Base-by-base conservation (phyloP, 2,329 filamentous ascomycete genomes). In the Aspergillus fructus region DNA sequence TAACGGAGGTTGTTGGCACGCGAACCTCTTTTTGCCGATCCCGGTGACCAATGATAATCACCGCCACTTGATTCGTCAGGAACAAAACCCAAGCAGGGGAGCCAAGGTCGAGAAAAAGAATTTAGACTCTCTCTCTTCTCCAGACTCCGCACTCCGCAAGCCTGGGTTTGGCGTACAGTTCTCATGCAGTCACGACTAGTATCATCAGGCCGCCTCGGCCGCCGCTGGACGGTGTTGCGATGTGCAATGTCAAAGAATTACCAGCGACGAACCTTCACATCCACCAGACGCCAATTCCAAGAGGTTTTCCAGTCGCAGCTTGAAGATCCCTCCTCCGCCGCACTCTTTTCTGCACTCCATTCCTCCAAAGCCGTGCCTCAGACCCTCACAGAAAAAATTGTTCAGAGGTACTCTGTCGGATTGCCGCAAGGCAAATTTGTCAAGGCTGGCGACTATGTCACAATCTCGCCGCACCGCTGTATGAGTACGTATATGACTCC, bases 341-440 rank as follows among this genome's bases (percentile, higher is more conserved):
- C 91, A 59, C 84, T 96, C 61, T 85, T 96, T 62, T 86, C 89
- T 41, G 87, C 90, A 34, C 83, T 88, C 68, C 89, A 90, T 74
- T 83, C 84, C 8, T 66, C 79, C 73, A 62, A 63, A 42, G 61
- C 64, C 40, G 62, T 66, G 9, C 84, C 90, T 0, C 92, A 96
- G 75, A 97, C 90, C 3, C 76, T 96, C 51, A 94, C 90, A 3
- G 93, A 97, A 74, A 96, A 96, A 80, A 96, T 97, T 58, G 88
- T 96, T 0, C 93, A 97, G 73, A 78, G 82, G 15, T 88, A 96
- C 74, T 83, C 91, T 0, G 81, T 92, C n/a, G 90, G 87, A 9
- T 83, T 96, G 1, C 76, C 89, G 1, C 74, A 85, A 11, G 90
- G 86, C 59, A 96, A 96, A 77, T 79, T 82, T 56, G 89, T 96